phyloP scores from a whole-genome alignment of 371 early-diverging fungal genomes.

The Actinomortierella ambigua region DNA sequence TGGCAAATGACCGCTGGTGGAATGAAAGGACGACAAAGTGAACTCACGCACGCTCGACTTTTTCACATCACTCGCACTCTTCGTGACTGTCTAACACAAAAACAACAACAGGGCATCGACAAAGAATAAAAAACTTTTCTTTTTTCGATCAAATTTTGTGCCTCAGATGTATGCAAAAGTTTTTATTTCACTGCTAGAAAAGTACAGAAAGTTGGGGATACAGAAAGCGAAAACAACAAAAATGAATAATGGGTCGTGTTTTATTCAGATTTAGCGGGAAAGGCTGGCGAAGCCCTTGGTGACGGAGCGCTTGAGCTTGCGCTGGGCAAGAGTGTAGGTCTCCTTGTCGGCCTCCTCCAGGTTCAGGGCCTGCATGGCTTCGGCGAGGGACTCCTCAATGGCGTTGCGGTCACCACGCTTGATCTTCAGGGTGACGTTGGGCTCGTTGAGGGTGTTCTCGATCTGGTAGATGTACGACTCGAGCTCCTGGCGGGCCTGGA shows the following conservation, averaged over 20 bases:
- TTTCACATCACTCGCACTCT: no score
- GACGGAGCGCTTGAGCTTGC: constrained; percentile 89
- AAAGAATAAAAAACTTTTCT: no score
- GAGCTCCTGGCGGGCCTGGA: constrained; percentile 86
- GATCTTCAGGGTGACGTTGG: constrained; percentile 77
- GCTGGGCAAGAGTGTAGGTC: constrained; percentile 85
- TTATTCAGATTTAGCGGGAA: constrained; percentile 28
- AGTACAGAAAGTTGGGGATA: no score
- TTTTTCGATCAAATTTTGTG: no score
- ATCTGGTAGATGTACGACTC: constrained; percentile 90
- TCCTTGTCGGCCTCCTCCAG: constrained; percentile 81
- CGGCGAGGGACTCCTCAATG: constrained; percentile 82
- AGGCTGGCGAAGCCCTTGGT: constrained; percentile 78
- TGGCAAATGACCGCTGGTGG: neutral
- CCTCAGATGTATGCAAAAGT: no score
- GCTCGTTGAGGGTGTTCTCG: constrained; percentile 82
- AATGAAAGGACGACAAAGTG: neutral
- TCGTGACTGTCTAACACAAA: no score
- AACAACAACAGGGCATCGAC: no score
- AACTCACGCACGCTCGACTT: no score
- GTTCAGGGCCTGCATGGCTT: constrained; percentile 71
- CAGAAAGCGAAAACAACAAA: no score
- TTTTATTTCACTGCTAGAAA: no score
- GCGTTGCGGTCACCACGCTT: constrained; percentile 86
- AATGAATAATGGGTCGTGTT: neutral